Conservation (phyloP, 306 rosid species). For the Casuarina glauca region DNA sequence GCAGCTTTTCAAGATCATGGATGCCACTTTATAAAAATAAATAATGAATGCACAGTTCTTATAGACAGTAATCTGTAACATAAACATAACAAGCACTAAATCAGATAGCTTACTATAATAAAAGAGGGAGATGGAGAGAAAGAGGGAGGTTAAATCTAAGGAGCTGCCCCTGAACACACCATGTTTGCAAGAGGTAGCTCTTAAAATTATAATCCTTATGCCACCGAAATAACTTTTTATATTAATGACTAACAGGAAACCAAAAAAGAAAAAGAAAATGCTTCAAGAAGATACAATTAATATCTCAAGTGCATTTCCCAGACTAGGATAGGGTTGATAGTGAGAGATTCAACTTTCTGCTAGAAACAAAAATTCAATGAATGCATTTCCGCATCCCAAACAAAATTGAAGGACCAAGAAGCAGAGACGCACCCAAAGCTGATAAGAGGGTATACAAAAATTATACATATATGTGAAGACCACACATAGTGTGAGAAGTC, state of each 20-base stretch:
- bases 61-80: too few relatives aligned
- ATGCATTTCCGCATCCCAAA: not conserved
- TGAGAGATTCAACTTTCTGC: slow-evolving; percentile 1
- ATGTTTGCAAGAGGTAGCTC: not conserved
- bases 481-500: not conserved
- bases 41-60: not conserved
- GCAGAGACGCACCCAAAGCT: not conserved
- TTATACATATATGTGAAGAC: not conserved
- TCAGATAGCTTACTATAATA: not conserved
- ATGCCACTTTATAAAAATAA: not conserved
- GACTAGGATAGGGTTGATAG: not conserved
- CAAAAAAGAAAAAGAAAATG: not conserved
- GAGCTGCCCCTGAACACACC: not conserved
- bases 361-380: not conserved
- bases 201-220: not conserved
- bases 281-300: not conserved
- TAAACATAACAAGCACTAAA: not conserved
- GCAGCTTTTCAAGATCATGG: not conserved
- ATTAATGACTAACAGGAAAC: not conserved
- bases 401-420: not conserved
- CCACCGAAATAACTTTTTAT: not conserved
- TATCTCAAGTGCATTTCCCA: not conserved
- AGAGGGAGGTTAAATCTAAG: not conserved
- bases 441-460: not conserved
- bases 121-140: not conserved